Base-by-base conservation (phyloP, 768 basidiomycete genomes). In the Auriculariales sp. region DNA sequence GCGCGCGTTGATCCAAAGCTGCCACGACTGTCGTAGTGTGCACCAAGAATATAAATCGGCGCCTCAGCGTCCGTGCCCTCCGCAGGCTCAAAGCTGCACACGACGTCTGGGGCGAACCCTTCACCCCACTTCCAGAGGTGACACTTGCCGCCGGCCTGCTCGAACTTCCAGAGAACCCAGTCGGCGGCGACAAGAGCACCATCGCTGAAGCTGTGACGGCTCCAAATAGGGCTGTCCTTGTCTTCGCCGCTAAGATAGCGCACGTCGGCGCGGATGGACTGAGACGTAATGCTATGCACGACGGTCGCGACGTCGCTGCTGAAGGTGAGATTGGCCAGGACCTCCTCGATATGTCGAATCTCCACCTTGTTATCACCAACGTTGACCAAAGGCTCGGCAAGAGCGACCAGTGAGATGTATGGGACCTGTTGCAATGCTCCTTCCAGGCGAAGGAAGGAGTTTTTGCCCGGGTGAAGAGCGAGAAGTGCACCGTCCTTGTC, bases 21-120 rank as follows among this genome's bases (percentile, higher is more conserved):
- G 15, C 91, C 91, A 31, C 91, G 81, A 39, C 84, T 88, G 60
- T 95, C 90, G 59, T 93, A 95, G 62, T 94, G 92, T 2, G 81
- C 87, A 50, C 82, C 82, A 47, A 94, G 67, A 45, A 95, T 68
- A 35, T 46, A 42, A 22, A 91, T 76, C 1, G 71, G 79, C 25
- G 79, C 71, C 30, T 70, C 77, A 2, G 78, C 78, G 31, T 79
- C n/a, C n/a, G n/a, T 68, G 36, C 66, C 67, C n/a, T 67, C 64
- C 5, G 33, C 24, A 2, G 31, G 11, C 9, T 24, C 46, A 6
- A 29, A n/a, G 33, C 25, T 49, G 11, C 34, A 47, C 51, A 94
- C 72, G 39, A 94, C 81, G 58, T 94, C 90, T 9, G 92, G 91
- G 3, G 86, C 73, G 60, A 88, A 92, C 5, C 84, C 87, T 12